Base-by-base conservation (phyloP, 306 rosid species). In the Vigna mungo region DNA sequence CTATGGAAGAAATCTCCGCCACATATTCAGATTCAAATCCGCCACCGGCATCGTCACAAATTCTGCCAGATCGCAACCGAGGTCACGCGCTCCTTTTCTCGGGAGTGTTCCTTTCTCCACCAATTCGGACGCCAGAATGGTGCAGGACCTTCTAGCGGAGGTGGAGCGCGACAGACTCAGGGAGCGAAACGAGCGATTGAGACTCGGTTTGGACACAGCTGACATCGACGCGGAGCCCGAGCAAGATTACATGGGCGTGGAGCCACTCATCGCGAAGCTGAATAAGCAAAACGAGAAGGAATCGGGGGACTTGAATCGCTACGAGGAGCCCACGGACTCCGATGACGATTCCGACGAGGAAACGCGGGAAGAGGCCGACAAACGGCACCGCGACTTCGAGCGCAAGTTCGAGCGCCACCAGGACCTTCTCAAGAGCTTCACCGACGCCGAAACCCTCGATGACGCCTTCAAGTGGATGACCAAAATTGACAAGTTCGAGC, bases 391-490 rank as follows among this genome's bases (percentile, higher is more conserved):
- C 0, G 81, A 85, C 66, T 92, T 92, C 69, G 84, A 90, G 81
- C 88, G 81, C 86, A 94, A 94, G 86, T 82, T 61, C 77, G 77
- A 74, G 74, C 89, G 83, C 71, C 97, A 94, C 67, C 51, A 90
- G 80, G 95, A 89, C 48, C 76, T 90, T 64, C 83, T 94, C 70
- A 80, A 85, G 71, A 65, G 52, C 80, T 90, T 92, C 77, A 70
- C 82, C 0, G 84, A 84, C 0, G 80, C 96, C 13, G 96, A 87
- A 25, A 86, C 96, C 15, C 89, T 95, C 15, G 95, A 92, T 39
- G 97, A 95, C 44, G 88, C 97, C 13, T 92, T 80, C 81, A 92
- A 89, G 67, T 90, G 95, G 91, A 95, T 90, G 97, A 43, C 58
- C 36, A 89, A 84, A 82, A 92, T 92, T 34, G 91, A 95, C 76